Percentiles rank a stretch among this genome's conserved stretches.
Evolutionary conservation across 441 rosid species (phyloP).

Genomic region (Jatropha multifida): DNA sequence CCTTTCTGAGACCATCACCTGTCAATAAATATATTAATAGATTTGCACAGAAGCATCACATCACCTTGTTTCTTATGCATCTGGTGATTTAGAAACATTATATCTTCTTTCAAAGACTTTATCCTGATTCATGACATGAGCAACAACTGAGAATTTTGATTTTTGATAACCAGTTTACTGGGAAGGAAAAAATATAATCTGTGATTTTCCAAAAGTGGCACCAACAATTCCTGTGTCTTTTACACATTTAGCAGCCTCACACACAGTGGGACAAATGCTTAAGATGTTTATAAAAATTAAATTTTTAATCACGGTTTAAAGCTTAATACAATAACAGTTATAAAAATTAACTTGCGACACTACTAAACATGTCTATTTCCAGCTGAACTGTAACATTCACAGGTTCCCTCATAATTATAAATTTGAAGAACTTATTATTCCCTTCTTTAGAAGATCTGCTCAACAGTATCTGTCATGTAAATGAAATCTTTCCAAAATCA

Average conservation of each 20-base stretch:
- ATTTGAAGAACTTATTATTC: slow-evolving; percentile 15
- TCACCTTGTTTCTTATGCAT: not conserved
- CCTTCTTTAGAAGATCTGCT: slow-evolving; percentile 14
- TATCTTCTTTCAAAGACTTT: no score
- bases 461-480: slow-evolving; percentile 11
- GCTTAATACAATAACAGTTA: not conserved
- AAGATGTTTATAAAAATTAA: not conserved
- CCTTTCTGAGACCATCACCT: not conserved
- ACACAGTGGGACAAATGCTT: no score
- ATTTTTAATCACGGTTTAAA: not conserved
- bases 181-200: not conserved
- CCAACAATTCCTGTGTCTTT: not conserved
- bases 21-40: not conserved
- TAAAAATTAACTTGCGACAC: not conserved
- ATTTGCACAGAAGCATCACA: not conserved
- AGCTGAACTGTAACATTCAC: not conserved
- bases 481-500: slow-evolving; percentile 21
- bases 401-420: slow-evolving; percentile 16
- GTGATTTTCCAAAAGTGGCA: not conserved
- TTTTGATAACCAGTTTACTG: not conserved
- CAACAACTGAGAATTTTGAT: no score
- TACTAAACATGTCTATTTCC: not conserved
- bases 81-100: not conserved
- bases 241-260: not conserved
- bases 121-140: no score